Percentiles rank a stretch among this genome's conserved stretches.
Conservation (phyloP, 129 eudicot species). For the Glebionis coronaria region DNA sequence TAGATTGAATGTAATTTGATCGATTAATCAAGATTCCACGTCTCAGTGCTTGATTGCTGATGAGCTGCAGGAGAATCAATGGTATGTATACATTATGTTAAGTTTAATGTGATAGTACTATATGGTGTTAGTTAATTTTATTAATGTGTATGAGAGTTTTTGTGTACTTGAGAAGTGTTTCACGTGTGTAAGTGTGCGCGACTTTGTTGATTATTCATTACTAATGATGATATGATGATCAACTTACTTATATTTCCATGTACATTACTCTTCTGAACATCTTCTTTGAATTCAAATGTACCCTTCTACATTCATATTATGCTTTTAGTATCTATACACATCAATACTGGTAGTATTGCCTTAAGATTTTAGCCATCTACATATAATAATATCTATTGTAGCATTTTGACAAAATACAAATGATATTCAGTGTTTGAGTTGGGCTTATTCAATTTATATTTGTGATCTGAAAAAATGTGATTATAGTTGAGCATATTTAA, state of each 20-base stretch:
- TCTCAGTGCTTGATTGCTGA: constrained; percentile 25
- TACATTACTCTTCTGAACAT: constrained; percentile 6
- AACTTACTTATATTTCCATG: constrained; percentile 22
- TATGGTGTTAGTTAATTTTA: constrained; percentile 26
- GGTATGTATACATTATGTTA: background rate
- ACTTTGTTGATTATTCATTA: constrained; percentile 24
- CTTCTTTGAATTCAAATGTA: constrained; percentile 11
- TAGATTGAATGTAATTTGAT: constrained; percentile 21
- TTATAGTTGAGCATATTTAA: background rate
- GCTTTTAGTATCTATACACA: background rate
- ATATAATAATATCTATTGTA: background rate
- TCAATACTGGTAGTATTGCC: constrained; percentile 7
- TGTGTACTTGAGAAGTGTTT: constrained; percentile 27
- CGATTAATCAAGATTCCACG: constrained; percentile 20
- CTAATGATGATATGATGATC: constrained; percentile 21
- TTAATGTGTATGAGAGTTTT: constrained; percentile 13
- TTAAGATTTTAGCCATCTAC: background rate
- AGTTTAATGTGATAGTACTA: constrained; percentile 11
- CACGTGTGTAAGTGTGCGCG: constrained; percentile 39
- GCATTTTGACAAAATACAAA: background rate
- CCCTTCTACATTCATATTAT: background rate
- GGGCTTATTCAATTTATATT: background rate
- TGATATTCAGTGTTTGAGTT: background rate
- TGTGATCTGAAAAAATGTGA: background rate
- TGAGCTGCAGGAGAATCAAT: constrained; percentile 16